Conservation (phyloP, 208 protist species). For the Crithidia sp. region DNA sequence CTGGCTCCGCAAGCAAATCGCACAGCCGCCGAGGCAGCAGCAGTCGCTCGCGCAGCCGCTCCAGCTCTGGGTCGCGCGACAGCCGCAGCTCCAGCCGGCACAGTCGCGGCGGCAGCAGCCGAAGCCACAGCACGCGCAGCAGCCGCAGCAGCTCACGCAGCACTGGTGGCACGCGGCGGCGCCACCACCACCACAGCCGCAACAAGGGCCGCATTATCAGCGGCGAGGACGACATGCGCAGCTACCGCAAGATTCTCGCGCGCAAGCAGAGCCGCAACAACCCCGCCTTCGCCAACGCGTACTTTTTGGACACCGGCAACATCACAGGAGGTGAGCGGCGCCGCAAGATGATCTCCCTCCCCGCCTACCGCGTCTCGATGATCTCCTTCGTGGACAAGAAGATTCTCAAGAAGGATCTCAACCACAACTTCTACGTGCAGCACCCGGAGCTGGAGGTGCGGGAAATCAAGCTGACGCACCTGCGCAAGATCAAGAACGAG, state of each 20-base stretch:
- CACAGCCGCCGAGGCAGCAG: conserved; percentile 30
- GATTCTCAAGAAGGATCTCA: conserved; percentile 88
- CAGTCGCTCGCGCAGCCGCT: conserved; percentile 17
- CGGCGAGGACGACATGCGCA: conserved; percentile 57
- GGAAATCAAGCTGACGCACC: conserved; percentile 84
- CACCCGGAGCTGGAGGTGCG: conserved; percentile 85
- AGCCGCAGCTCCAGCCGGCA: conserved; percentile 20
- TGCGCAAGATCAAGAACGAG: conserved; percentile 73
- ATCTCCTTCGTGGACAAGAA: conserved; percentile 86
- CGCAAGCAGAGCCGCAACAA: conserved; percentile 59
- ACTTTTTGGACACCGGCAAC: conserved; percentile 82
- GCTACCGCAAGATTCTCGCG: conserved; percentile 70
- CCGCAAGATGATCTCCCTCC: conserved; percentile 78
- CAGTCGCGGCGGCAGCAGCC: conserved; percentile 17
- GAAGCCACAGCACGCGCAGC: conserved; percentile 17
- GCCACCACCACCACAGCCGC: conserved; percentile 31
- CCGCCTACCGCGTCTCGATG: conserved; percentile 78
- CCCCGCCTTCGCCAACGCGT: conserved; percentile 73
- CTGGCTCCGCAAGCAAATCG: conserved; percentile 12
- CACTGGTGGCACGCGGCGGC: conserved; percentile 21
- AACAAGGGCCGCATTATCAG: conserved; percentile 37
- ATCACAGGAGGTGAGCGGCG: conserved; percentile 87
- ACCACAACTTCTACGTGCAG: conserved; percentile 87
- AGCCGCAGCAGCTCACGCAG: conserved; percentile 28
- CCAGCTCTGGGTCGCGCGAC: conserved; percentile 8